Base-by-base conservation (phyloP, 2,329 filamentous ascomycete genomes). In the Penicillium sp. region DNA sequence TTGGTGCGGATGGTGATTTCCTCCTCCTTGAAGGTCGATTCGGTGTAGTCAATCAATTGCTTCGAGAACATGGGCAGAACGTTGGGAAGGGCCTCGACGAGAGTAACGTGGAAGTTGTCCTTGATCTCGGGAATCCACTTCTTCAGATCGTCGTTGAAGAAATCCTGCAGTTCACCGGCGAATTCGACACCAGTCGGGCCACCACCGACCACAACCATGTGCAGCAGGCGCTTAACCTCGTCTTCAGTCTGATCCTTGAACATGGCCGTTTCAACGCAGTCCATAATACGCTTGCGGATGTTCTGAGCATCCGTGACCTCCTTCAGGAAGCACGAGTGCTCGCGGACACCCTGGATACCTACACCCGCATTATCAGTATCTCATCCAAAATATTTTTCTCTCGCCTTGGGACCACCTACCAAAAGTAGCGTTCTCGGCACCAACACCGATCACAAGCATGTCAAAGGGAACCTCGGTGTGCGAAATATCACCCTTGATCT, bases 271-370 rank as follows among this genome's bases (percentile, higher is more conserved):
- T 99, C 95, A 69, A 96, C 93, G 77, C 95, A 99, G 82, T 99
- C 95, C 95, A 99, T 99, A 79, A 99, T 97, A 80, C 92, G 92
- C 84, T 94, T 97, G 74, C 95, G 92, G 75, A 99, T 99, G 73
- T 87, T 86, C 81, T 99, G 95, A 59, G 95, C 95, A 77, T 99
- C 96, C 67, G 86, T 88, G 74, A 99, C 96, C 82, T 99, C 96
- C 85, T 99, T 99, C 76, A 99, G 81, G 86, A 99, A 99, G 82
- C 93, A 96, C 69, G 91, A 94, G 83, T 99, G 82, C 80, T 99
- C 95, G 68, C 88, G 88, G 58, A 99, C 95, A 77, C 95, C 95
- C 57, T 92, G 92, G 72, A 99, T 98, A 70, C 86, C 84, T 86
- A 63, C 31, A 54, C 6, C 25, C 42, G 51, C 15, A 35, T 22